A percentile compares a stretch with the other conserved stretches of the same genome.
Conservation (phyloP, 768 basidiomycete genomes). For the Nidularia sp. region DNA sequence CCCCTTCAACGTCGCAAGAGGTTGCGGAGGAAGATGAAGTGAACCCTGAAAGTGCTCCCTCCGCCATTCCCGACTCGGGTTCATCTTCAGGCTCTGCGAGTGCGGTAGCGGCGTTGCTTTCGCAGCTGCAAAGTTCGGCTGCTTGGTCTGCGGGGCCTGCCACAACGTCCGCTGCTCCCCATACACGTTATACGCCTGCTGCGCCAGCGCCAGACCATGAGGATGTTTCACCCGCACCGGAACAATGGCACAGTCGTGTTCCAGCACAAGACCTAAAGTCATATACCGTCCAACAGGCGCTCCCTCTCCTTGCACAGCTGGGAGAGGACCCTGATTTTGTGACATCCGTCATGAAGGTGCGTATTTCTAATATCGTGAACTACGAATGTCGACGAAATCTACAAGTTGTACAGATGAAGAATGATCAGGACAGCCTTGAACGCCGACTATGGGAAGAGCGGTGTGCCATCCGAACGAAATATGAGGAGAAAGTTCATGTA, state of each 20-base stretch:
- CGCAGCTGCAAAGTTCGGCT: slow-evolving; percentile 40
- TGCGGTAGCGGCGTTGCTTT: slow-evolving; percentile 60
- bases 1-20: too few species aligned
- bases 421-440: slow-evolving; percentile 70
- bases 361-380: slow-evolving; percentile 1
- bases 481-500: slow-evolving; percentile 68
- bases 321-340: slow-evolving; percentile 51
- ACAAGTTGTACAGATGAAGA: slow-evolving; percentile 49
- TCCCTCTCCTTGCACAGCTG: slow-evolving; percentile 61
- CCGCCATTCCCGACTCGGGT: too few species aligned
- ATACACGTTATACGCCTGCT: neutral
- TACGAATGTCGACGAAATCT: slow-evolving; percentile 1
- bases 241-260: too few species aligned
- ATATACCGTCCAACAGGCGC: slow-evolving; percentile 65
- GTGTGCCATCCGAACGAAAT: slow-evolving; percentile 52
- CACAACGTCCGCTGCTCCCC: neutral
- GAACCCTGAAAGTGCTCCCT: too few species aligned
- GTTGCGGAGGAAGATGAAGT: too few species aligned
- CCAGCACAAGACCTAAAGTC: too few species aligned
- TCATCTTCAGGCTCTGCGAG: slow-evolving; percentile 4
- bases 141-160: neutral
- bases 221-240: too few species aligned
- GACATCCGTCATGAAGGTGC: slow-evolving; percentile 47
- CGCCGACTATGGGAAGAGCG: slow-evolving; percentile 67
- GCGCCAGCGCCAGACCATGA: slow-evolving; percentile 8